Percentiles rank a stretch among this genome's conserved stretches.
These are phyloP conservation scores for Heterobasidion irregulare DNA, from an alignment of 1,284 basidiomycete species.

Conservation along the genomic window DNA sequence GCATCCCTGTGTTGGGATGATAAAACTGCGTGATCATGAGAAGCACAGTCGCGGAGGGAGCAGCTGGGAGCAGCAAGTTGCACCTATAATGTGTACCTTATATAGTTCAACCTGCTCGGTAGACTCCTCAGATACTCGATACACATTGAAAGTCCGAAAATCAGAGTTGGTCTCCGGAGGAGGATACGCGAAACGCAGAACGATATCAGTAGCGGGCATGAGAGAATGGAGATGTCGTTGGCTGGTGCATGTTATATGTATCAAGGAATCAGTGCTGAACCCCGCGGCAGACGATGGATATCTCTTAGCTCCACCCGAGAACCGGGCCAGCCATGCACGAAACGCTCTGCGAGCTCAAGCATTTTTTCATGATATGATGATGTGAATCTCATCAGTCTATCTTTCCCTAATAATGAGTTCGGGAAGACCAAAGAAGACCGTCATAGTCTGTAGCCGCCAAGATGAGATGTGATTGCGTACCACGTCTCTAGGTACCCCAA, in stretches of 20 bases:
- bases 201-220: constrained; percentile 25
- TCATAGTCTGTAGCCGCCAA: too few species aligned
- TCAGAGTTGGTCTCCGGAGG: constrained; percentile 25
- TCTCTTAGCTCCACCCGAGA: not conserved
- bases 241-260: not conserved
- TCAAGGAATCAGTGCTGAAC: not conserved
- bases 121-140: constrained; percentile 24
- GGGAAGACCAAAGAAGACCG: too few species aligned
- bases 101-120: constrained; percentile 34
- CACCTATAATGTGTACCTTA: constrained; percentile 24
- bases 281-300: not conserved
- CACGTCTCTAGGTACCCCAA: too few species aligned
- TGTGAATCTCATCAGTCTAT: too few species aligned
- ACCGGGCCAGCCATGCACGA: not conserved
- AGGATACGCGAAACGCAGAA: constrained; percentile 34
- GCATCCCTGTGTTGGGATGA: constrained; percentile 39
- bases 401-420: too few species aligned
- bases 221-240: not conserved
- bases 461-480: too few species aligned
- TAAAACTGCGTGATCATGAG: constrained; percentile 30
- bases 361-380: too few species aligned
- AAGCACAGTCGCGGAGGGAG: not conserved
- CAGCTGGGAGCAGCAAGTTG: not conserved
- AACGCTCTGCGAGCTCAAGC: not conserved
- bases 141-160: constrained; percentile 35